Base-by-base conservation (phyloP, 192 early-diverging fungal genomes). In the Thamnidium elegans region DNA sequence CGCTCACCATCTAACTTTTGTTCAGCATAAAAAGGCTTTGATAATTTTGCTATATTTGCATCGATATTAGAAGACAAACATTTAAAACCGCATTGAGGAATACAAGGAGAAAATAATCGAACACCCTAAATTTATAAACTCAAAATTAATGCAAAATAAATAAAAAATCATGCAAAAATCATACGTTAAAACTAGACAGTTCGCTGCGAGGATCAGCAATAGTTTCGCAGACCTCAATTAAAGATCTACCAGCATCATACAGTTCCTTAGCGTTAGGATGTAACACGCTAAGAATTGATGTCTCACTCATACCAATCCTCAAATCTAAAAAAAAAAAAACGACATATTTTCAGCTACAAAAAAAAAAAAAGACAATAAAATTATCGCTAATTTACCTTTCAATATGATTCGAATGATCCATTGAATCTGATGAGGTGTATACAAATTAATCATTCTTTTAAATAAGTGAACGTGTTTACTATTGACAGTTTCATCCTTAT, bases 1-100 rank as follows among this genome's bases (percentile, higher is more conserved):
- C 92, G 74, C 62, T 92, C 92, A 2, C 92, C 92, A 62, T 94
- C 92, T 2, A 93, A 62, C 59, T 94, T 94, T n/a, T 88, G 85
- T 67, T 94, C 87, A 19, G 92, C 85, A 76, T 85, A 92, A 74
- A 91, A 93, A 26, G 67, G 55, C 2, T 59, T 20, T 21, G 39
- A 23, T 3, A 42, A 11, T 20, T 59, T 13, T 15, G 39, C 43
- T 4, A 59, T 78, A 4, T 73, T 26, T 43, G 74, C 79, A n/a
- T 73, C 53, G 7, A 87, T 72, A 10, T 78, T 67, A 21, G 71
- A 74, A 34, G 84, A 68, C 1, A 72, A 68, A 15, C 79, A 76
- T n/a, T 69, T 75, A 51, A 83, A 76, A 3, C 85, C 72, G 7
- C 88, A 71, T 82, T 90, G 89, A 0, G 92, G 92, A 55, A 82